Base-by-base conservation (phyloP, 768 basidiomycete species). In the Fistulinella prunicolor region DNA sequence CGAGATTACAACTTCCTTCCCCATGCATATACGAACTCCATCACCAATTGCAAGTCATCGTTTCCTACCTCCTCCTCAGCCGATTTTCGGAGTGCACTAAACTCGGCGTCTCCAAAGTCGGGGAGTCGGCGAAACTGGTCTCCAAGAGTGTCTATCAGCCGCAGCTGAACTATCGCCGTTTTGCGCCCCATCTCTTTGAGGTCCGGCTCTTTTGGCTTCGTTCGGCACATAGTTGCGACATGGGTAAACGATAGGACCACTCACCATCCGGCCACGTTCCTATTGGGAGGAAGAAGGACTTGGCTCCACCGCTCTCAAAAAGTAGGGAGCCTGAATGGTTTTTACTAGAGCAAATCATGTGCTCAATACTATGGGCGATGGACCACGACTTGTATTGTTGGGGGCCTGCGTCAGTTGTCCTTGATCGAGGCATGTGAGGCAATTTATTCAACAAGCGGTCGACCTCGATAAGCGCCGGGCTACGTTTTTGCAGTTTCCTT, bases 341-440 rank as follows among this genome's bases (percentile, higher is more conserved):
- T 28, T 28, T 36, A 20, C 39, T 28, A 6, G 14, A 3, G 16
- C 24, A n/a, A 28, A 47, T 42, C 7, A 36, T 28, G n/a, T 26
- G 24, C 10, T 47, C 40, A 3, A 47, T 41, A 14, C 42, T 40
- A 8, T 36, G 24, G n/a, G 47, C 39, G 24, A 47, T 29, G 32
- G 47, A 41, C 47, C 47, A 47, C 9, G 47, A 28, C 16, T 47
- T 47, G 40, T 14, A 30, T 10, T 47, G 40, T 12, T 46, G 23
- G 9, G 22, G 16, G 9, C 21, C 10, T 13, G 34, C 32, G 26
- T 42, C 22, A 22, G 26, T 24, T 4, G 10, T 17, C 24, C 24
- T 47, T 21, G 47, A 47, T 13, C 47, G 47, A 36, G 47, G 47
- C 24, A 42, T 47, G 34, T 47, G 47, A 13, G 40, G 47, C 2